These are phyloP conservation scores for Lyophyllum shimeji DNA, from an alignment of 768 basidiomycete species.

Conservation along the genomic window DNA sequence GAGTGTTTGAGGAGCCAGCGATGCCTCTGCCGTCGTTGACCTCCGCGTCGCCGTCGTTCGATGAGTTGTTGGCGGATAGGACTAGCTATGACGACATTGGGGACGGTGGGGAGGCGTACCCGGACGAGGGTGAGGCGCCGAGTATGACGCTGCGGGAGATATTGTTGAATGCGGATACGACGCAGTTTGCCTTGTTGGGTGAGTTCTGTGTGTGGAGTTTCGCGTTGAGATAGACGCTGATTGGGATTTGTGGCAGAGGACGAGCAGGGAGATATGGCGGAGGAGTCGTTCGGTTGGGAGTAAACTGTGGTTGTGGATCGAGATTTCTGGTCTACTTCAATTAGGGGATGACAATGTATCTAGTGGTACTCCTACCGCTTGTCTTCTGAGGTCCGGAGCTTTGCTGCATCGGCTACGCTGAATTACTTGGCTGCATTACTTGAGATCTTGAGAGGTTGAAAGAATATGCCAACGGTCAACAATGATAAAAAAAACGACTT, in stretches of 20 bases:
- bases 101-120: conserved; percentile 20
- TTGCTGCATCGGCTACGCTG: too few species aligned
- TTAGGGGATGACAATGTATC: too few species aligned
- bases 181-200: conserved; percentile 39
- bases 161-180: conserved; percentile 37
- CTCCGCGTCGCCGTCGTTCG: conserved; percentile 7
- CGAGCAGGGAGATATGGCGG: conserved; percentile 12
- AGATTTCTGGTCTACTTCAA: too few species aligned
- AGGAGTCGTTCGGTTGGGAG: conserved; percentile 23
- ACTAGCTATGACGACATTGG: too few species aligned
- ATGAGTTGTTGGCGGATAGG: background rate
- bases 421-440: too few species aligned
- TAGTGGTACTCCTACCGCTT: too few species aligned
- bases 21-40: conserved; percentile 18
- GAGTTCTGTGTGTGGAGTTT: conserved; percentile 6
- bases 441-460: too few species aligned
- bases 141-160: conserved; percentile 53
- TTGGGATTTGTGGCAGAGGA: conserved; percentile 6
- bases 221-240: background rate
- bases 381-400: too few species aligned
- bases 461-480: too few species aligned
- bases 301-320: background rate
- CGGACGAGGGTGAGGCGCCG: conserved; percentile 39
- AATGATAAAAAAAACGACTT: background rate
- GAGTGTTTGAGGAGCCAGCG: conserved; percentile 18